Conservation (phyloP, 2,329 filamentous ascomycete species). For the Fusarium aywerte region DNA sequence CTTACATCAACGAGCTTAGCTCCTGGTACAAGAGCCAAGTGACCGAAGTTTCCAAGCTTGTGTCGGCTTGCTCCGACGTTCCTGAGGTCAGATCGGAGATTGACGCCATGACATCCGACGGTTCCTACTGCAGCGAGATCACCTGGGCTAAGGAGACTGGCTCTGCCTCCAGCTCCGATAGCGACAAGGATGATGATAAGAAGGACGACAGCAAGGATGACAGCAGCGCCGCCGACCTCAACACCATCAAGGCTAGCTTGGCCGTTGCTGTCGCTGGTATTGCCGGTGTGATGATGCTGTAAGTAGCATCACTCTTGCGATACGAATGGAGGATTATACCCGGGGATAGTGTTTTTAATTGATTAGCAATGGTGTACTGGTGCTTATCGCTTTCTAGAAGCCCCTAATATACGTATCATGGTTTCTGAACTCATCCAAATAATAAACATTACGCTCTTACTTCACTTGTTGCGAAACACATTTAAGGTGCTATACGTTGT, state of each 20-base stretch:
- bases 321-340: background rate
- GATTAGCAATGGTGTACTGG: constrained; percentile 6
- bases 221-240: constrained; percentile 12
- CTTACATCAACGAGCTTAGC: constrained; percentile 35
- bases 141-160: constrained; percentile 27
- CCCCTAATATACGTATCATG: background rate
- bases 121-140: constrained; percentile 21
- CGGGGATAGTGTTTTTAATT: background rate
- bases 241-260: constrained; percentile 21
- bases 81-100: constrained; percentile 34
- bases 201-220: constrained; percentile 6
- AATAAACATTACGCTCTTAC: too few species aligned
- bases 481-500: too few species aligned
- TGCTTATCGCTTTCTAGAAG: background rate
- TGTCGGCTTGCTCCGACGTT: constrained; percentile 47
- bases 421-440: too few species aligned
- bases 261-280: constrained; percentile 23
- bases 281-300: constrained; percentile 33
- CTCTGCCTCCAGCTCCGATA: constrained; percentile 9
- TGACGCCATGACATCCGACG: background rate
- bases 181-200: background rate
- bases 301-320: background rate
- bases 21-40: constrained; percentile 41
- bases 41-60: constrained; percentile 32
- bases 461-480: too few species aligned